Evolutionary conservation across 768 basidiomycete genomes (phyloP), one percentile per base, ranked within the genome.

Genomic region (Mycena pura): DNA sequence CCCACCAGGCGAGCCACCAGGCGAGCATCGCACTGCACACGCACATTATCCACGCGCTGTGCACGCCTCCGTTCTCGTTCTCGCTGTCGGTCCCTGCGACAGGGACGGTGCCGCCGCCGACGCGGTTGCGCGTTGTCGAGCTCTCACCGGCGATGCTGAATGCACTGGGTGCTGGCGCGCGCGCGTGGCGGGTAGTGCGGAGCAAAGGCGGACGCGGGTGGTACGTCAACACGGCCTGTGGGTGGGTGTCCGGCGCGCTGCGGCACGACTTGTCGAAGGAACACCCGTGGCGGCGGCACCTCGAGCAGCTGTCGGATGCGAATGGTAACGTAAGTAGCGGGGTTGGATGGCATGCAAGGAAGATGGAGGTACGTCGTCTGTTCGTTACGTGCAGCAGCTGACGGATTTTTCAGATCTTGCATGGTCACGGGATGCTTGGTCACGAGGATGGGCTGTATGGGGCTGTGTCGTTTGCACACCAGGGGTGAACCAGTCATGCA

Each of bases 151-250:
- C 83, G 21, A 81, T 93, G 66, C 82, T 98, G 6, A 80, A 84
- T 45, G 84, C 84, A 5, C 80, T 96, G 2, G 93, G 93, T 7
- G 84, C 82, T 1, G 94, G 93, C 5, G 92, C 88, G 0, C 91
- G 89, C 5, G 78, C 90, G 28, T 99, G 96, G 96, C 84, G 90
- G 51, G 89, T 92, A 60, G 81, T 99, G n/a, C 82, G 86, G 59
- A 94, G 93, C 69, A 97, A 97, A 73, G 96, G 96, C 8, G 90
- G 94, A 1, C 78, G 96, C 22, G 95, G 94, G 4, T 99, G 96
- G 95, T 97, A 94, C 69, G 93, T 96, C 49, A 92, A 98, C 73
- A 85, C 89, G 0, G 91, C 92, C 22, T 88, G 87, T 61, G 91
- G 89, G 3, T 97, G 95, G 95, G 78, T 87, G 27, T 80, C 84